Percentiles rank a stretch among this genome's conserved stretches.
phyloP scores from a whole-genome alignment of 441 rosid species.

The Lepidium campestre region DNA sequence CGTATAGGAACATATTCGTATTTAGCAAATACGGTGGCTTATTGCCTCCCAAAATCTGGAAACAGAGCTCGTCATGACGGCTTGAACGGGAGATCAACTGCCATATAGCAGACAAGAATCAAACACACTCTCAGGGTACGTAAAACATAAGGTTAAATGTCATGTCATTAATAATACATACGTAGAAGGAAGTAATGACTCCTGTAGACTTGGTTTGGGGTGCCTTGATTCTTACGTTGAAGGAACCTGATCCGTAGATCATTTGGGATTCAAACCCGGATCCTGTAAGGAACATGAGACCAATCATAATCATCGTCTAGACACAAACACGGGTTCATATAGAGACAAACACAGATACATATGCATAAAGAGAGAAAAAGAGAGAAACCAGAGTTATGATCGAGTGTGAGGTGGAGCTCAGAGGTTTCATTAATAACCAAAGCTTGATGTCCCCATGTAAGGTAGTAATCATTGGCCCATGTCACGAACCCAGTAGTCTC shows the following conservation, averaged over 20 bases:
- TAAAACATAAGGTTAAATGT: not conserved
- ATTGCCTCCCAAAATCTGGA: slow-evolving; percentile 38
- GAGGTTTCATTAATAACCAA: slow-evolving; percentile 29
- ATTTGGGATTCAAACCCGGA: slow-evolving; percentile 32
- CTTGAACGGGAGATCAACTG: slow-evolving; percentile 31
- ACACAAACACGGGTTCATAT: not conserved
- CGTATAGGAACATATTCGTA: slow-evolving; percentile 33
- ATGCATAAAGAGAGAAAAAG: not conserved
- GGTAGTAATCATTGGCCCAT: slow-evolving; percentile 23
- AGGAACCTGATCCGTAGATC: slow-evolving; percentile 33
- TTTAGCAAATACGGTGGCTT: slow-evolving; percentile 32
- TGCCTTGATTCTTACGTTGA: slow-evolving; percentile 34
- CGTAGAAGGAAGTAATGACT: slow-evolving; percentile 36
- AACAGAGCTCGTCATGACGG: slow-evolving; percentile 39
- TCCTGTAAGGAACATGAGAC: slow-evolving; percentile 22
- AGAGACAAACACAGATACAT: slow-evolving; percentile 1
- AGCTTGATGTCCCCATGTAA: slow-evolving; percentile 34
- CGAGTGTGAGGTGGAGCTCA: slow-evolving; percentile 31
- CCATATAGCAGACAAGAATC: slow-evolving; percentile 4
- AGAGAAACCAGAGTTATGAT: slow-evolving; percentile 28
- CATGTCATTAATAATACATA: slow-evolving; percentile 8
- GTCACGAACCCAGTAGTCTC: slow-evolving; percentile 21
- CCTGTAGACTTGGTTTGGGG: slow-evolving; percentile 29
- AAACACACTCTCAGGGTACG: not conserved
- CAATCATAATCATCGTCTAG: not conserved